Base-by-base conservation (phyloP, 2,329 filamentous ascomycete genomes). In the Chaetomiaceae sp. region DNA sequence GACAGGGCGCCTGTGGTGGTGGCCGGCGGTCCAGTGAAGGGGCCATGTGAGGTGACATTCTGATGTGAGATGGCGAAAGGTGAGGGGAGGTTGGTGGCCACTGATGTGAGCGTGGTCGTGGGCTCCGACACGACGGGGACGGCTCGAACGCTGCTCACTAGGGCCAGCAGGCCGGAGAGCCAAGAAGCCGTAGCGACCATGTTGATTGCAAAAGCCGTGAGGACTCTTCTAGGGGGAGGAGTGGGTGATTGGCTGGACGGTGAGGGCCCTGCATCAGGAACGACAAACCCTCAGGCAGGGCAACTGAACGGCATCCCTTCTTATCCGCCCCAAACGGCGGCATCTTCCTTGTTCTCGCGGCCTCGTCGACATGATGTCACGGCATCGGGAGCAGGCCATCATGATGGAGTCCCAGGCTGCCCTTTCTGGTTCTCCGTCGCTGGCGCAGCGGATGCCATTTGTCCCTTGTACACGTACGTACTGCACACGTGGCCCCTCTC, bases 1-100 rank as follows among this genome's bases (percentile, higher is more conserved):
- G 75, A 77, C 3, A 86, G 66, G 19, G 87, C 87, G 4, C 87
- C 87, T 0, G 81, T 89, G 0, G 81, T 86, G 0, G 84, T 87
- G 0, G 74, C 66, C 0, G 84, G 70, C 0, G 77, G 76, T 3
- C 87, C 87, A 3, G 69, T 79, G 65, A 74, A 92, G 0, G 85
- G 76, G 0, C 86, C 86, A 63, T 92, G 86, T 4, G 76, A 80
- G 2, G 83, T 85, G 5, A 81, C 72, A 25, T 85, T 78, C 33
- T 2, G 64, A 61, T 38, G 70, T 56, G 52, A 65, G 57, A 53
- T 57, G 7, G 51, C 51, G 39, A 34, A 55, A 40, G 14, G 52
- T 31, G 51, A 55, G 4, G 39, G 54, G 14, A 31, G 50, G 34
- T 13, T 57, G 33, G 58, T 54, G 3, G 60, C 46, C 16, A 54